Conservation (phyloP, 208 protist species). For the Plasmodiophora brassicae region DNA sequence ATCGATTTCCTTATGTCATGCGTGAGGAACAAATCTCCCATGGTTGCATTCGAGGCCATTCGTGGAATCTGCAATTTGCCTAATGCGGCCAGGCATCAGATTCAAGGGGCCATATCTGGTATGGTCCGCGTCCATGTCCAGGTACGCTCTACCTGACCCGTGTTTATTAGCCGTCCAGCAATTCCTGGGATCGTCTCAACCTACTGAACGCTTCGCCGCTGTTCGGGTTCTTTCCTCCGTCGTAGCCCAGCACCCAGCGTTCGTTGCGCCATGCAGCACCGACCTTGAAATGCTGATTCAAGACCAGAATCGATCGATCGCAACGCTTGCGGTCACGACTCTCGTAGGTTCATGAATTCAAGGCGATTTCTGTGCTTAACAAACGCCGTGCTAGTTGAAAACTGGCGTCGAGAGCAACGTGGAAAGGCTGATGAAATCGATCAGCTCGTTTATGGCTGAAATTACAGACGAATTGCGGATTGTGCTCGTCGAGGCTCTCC, state of each 20-base stretch:
- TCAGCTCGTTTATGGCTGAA: constrained; percentile 82
- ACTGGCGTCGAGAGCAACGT: constrained; percentile 87
- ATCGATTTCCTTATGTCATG: constrained; percentile 16
- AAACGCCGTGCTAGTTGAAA: background rate
- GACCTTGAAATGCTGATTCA: constrained; percentile 88
- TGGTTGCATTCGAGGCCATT: constrained; percentile 93
- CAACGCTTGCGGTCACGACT: constrained; percentile 94
- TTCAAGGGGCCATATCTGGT: constrained; percentile 41
- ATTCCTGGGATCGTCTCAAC: constrained; percentile 81
- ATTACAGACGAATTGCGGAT: constrained; percentile 90
- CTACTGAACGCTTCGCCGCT: constrained; percentile 84
- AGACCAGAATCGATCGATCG: constrained; percentile 88
- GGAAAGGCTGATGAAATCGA: constrained; percentile 91
- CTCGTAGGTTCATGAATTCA: constrained; percentile 66
- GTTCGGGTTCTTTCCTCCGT: constrained; percentile 82
- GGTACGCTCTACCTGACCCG: background rate
- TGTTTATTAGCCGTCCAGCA: constrained; percentile 69
- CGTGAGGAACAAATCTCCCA: constrained; percentile 81
- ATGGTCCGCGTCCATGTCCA: constrained; percentile 22
- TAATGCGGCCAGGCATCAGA: constrained; percentile 68
- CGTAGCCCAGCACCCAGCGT: background rate
- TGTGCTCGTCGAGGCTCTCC: constrained; percentile 90
- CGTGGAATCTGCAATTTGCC: constrained; percentile 84
- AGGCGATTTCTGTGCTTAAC: background rate
- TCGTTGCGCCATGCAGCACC: constrained; percentile 65